phyloP scores from a whole-genome alignment of 2,329 filamentous ascomycete genomes.

The Nectriaceae sp. region DNA sequence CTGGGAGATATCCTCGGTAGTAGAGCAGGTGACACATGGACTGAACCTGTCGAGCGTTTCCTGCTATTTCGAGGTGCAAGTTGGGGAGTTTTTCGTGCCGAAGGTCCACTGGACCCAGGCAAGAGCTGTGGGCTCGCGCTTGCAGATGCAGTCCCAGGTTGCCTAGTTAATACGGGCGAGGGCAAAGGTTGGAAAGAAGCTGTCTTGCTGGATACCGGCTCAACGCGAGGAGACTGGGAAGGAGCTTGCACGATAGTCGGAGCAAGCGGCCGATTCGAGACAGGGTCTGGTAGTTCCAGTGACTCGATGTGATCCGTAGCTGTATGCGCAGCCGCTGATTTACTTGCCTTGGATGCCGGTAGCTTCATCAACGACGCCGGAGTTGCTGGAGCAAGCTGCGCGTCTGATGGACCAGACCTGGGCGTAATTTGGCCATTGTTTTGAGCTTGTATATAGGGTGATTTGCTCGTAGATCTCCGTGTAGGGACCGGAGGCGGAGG shows the following conservation, averaged over 20 bases:
- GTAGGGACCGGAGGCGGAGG: constrained; percentile 68
- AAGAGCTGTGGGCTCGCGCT: constrained; percentile 65
- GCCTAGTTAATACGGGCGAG: constrained; percentile 48
- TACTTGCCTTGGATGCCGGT: constrained; percentile 55
- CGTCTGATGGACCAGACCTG: constrained; percentile 20
- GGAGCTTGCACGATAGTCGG: constrained; percentile 46
- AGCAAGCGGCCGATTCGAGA: constrained; percentile 32
- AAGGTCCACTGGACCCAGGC: constrained; percentile 50
- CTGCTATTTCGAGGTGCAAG: constrained; percentile 60
- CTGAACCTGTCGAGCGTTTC: constrained; percentile 73
- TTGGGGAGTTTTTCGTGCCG: constrained; percentile 55
- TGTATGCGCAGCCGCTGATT: constrained; percentile 44
- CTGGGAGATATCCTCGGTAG: constrained; percentile 89
- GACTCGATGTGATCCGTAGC: constrained; percentile 57
- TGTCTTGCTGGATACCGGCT: constrained; percentile 49
- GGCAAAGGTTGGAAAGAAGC: constrained; percentile 51
- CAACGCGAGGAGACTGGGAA: constrained; percentile 37
- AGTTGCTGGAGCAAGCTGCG: constrained; percentile 53
- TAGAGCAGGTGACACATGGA: constrained; percentile 82
- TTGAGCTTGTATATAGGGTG: constrained; percentile 66
- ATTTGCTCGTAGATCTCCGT: constrained; percentile 64
- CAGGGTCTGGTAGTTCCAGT: constrained; percentile 73
- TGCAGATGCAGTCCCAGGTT: constrained; percentile 50
- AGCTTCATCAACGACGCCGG: constrained; percentile 86
- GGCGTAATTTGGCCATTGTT: constrained; percentile 33